Evolutionary conservation across 352 stramenopile genomes (phyloP).

Genomic region (Salisapilia sapeloensis): DNA sequence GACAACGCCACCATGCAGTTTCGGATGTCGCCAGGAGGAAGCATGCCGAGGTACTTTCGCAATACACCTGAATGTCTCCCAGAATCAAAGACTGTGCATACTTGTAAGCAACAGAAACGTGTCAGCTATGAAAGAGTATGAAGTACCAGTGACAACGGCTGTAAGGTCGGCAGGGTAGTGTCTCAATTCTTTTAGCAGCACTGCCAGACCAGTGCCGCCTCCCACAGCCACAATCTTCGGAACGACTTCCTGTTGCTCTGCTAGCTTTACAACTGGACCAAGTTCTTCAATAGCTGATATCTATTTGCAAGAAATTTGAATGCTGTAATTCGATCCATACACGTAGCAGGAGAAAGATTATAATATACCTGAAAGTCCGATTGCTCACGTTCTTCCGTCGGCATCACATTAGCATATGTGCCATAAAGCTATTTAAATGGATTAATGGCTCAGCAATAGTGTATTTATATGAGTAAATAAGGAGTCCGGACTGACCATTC

Average conservation of each 20-base stretch:
- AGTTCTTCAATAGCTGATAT: slow-evolving; percentile 69
- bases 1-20: slow-evolving; percentile 76
- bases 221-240: slow-evolving; percentile 76
- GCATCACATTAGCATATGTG: slow-evolving; percentile 75
- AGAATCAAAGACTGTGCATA: slow-evolving; percentile 54
- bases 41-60: slow-evolving; percentile 68
- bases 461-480: slow-evolving; percentile 2
- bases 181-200: slow-evolving; percentile 70
- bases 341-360: not conserved
- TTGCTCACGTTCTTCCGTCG: slow-evolving; percentile 68
- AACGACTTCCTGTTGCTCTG: slow-evolving; percentile 58
- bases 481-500: slow-evolving; percentile 25
- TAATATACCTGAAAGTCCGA: slow-evolving; percentile 46
- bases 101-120: not conserved
- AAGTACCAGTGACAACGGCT: slow-evolving; percentile 58
- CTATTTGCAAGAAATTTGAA: no score
- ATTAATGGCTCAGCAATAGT: slow-evolving; percentile 1
- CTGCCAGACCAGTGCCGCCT: slow-evolving; percentile 59
- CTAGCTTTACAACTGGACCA: slow-evolving; percentile 49
- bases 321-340: no score
- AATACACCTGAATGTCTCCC: slow-evolving; percentile 62
- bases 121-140: not conserved
- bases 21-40: slow-evolving; percentile 69
- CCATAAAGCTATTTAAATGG: slow-evolving; percentile 34
- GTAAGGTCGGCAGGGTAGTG: slow-evolving; percentile 74